Conservation (phyloP, 1,284 basidiomycete species). For the Cryptococcus sp. region DNA sequence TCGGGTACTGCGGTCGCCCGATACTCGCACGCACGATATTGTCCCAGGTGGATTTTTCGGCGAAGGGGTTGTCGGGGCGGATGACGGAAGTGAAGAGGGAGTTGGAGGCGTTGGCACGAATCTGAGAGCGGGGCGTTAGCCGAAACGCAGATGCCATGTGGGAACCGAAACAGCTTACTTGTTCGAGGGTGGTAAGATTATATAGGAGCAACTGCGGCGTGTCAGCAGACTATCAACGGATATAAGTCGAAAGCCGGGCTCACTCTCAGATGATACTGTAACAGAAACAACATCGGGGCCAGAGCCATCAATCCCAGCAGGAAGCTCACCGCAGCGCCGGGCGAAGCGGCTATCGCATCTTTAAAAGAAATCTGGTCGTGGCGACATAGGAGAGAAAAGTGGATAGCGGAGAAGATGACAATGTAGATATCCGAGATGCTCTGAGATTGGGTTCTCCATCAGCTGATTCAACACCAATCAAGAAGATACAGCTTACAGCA, state of each 20-base stretch:
- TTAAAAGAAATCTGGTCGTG: conserved; percentile 58
- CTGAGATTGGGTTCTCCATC: conserved; percentile 46
- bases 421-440: conserved; percentile 67
- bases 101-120: conserved; percentile 43
- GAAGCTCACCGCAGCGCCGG: conserved; percentile 76
- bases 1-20: conserved; percentile 46
- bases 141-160: not conserved
- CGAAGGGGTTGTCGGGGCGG: conserved; percentile 47
- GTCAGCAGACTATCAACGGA: conserved; percentile 8
- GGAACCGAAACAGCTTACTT: conserved; percentile 56
- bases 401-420: conserved; percentile 75
- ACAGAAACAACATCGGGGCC: conserved; percentile 74
- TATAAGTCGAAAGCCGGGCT: conserved; percentile 36
- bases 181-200: conserved; percentile 89
- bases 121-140: conserved; percentile 20
- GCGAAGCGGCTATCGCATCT: conserved; percentile 59
- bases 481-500: conserved; percentile 57
- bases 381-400: conserved; percentile 65
- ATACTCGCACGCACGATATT: conserved; percentile 45
- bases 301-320: conserved; percentile 64
- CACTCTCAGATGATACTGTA: conserved; percentile 79
- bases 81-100: conserved; percentile 30
- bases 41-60: conserved; percentile 24
- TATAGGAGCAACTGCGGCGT: conserved; percentile 63
- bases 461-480: not conserved